Evolutionary conservation across 495 filamentous ascomycete genomes (phyloP), one percentile per base, ranked within the genome.

Genomic region (Collariella sp.): DNA sequence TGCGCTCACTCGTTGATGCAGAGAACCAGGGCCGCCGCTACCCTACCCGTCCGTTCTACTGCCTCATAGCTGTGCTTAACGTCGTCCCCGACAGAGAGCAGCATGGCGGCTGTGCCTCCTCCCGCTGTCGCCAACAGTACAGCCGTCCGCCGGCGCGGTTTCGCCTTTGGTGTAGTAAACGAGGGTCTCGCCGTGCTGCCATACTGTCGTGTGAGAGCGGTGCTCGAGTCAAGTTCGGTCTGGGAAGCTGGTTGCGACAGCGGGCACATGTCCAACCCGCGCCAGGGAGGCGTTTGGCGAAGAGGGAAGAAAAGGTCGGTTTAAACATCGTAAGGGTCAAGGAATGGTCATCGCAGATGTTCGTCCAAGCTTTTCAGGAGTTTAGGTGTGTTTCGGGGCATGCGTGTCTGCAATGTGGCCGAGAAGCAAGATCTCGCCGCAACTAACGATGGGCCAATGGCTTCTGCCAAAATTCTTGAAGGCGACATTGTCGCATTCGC

Each of bases 1-100:
- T 36, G 31, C 24, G 75, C 87, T 65, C 76, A 96, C 87, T 98
- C 91, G 63, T 91, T 91, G 42, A 98, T 88, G 68, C 86, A 91
- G 48, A 94, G 69, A 13, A 81, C 79, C 55, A 98, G 68, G 20
- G 87, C 78, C 15, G 77, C 74, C 23, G 83, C 83, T n/a, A 98
- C 91, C 31, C 91, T 80, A 16, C 85, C 83, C 35, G 86, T 86
- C 59, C 91, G 79, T 73, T 85, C 80, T 4, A 77, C 76, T n/a
- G 87, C 87, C 35, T 81, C 77, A 59, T 87, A 88, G 19, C 74
- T 75, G 72, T 89, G 82, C 65, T 84, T 84, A 50, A 82, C 74
- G 45, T 90, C 77, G 57, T 93, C 87, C 15, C 78, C 81, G 60
- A 88, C 84, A 15, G 79, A 76, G 36, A 89, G 62, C 1, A 82